Percentiles rank a stretch among this genome's conserved stretches.
Conservation (phyloP, 2,329 filamentous ascomycete genomes). For the Verticillium dahliae region DNA sequence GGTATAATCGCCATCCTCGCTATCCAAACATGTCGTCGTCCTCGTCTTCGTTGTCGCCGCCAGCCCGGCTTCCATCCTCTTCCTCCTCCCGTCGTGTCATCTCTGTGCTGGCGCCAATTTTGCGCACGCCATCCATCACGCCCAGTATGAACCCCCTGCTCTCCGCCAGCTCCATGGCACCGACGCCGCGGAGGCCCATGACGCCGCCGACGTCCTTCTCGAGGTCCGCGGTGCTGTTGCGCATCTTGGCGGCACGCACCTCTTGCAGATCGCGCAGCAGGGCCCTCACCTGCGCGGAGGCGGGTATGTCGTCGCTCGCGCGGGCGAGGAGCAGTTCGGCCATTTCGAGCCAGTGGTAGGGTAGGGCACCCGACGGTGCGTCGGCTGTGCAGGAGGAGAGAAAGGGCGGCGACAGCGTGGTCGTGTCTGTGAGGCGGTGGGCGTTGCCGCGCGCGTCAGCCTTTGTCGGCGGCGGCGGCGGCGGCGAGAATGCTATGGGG, state of each 20-base stretch:
- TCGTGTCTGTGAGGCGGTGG: constrained; percentile 20
- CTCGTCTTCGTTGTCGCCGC: constrained; percentile 56
- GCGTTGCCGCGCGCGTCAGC: constrained; percentile 39
- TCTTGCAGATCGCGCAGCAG: constrained; percentile 78
- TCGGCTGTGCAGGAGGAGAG: constrained; percentile 66
- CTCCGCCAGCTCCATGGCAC: constrained; percentile 89
- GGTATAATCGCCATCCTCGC: not conserved
- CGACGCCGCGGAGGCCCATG: constrained; percentile 65
- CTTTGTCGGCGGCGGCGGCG: constrained; percentile 58
- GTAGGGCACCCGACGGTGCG: constrained; percentile 63
- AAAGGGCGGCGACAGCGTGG: constrained; percentile 64
- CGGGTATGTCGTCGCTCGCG: constrained; percentile 73
- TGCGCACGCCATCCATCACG: constrained; percentile 82
- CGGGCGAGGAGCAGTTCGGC: constrained; percentile 81
- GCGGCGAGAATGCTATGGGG: constrained; percentile 67
- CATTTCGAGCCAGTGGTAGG: constrained; percentile 94
- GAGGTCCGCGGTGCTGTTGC: constrained; percentile 64
- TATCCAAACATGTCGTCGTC: constrained; percentile 40
- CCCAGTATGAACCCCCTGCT: constrained; percentile 75
- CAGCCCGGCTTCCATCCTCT: constrained; percentile 56
- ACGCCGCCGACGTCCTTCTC: constrained; percentile 69
- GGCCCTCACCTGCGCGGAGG: constrained; percentile 66
- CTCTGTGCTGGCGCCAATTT: constrained; percentile 76
- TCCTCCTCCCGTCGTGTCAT: constrained; percentile 70
- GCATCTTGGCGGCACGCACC: constrained; percentile 82